Evolutionary conservation across 169 alveolate species (phyloP).

Genomic region (Babesia gibsoni): DNA sequence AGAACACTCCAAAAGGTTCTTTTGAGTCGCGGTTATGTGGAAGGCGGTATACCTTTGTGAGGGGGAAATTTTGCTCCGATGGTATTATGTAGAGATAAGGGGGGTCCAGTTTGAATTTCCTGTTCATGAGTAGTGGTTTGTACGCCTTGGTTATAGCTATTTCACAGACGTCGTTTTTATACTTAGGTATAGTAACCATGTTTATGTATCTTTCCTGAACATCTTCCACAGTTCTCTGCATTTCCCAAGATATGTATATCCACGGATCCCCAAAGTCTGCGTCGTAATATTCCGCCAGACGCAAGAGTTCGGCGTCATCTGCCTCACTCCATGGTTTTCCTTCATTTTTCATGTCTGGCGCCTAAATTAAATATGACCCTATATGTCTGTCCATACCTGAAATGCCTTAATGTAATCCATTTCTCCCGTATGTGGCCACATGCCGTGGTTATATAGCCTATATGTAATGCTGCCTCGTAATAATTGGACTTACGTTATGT

Average conservation of each 20-base stretch:
- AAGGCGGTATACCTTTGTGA: constrained; percentile 21
- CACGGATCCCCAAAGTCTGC: constrained; percentile 85
- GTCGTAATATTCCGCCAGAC: constrained; percentile 78
- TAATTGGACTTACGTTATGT: constrained; percentile 62
- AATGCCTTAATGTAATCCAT: constrained; percentile 74
- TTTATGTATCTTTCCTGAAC: constrained; percentile 76
- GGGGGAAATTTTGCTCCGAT: constrained; percentile 69
- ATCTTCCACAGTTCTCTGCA: constrained; percentile 82
- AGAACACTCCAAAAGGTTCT: constrained; percentile 41
- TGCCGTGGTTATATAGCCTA: constrained; percentile 80
- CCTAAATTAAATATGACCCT: constrained; percentile 20
- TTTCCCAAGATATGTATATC: constrained; percentile 85
- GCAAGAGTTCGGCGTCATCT: constrained; percentile 70
- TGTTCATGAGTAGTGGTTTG: constrained; percentile 77
- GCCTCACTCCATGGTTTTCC: constrained; percentile 79
- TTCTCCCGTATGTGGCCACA: constrained; percentile 78
- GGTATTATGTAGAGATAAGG: constrained; percentile 79
- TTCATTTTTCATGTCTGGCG: constrained; percentile 77
- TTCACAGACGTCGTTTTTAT: constrained; percentile 74
- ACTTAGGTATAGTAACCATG: constrained; percentile 64
- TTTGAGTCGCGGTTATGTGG: constrained; percentile 15
- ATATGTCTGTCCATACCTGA: constrained; percentile 34
- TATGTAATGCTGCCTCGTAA: neutral
- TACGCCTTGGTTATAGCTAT: constrained; percentile 73
- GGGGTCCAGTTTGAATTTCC: constrained; percentile 81